Evolutionary conservation across 2,329 filamentous ascomycete species (phyloP).

Genomic region (Phialemoniopsis sp.): DNA sequence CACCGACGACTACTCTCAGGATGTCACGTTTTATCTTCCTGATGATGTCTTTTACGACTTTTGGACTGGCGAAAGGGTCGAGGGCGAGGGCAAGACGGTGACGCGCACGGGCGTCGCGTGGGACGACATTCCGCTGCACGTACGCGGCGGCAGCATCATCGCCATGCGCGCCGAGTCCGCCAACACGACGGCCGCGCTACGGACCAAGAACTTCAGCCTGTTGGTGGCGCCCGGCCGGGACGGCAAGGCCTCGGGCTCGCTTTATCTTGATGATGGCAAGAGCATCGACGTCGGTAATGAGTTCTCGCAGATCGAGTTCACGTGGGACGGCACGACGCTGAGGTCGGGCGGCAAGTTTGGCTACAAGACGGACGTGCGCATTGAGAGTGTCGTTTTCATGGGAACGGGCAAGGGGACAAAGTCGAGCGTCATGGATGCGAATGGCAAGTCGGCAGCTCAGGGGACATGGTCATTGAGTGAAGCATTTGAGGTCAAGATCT

Average conservation of each 20-base stretch:
- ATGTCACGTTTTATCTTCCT: slow-evolving; percentile 12
- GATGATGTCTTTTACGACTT: slow-evolving; percentile 67
- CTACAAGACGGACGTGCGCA: too few species aligned
- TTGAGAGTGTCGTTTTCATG: too few species aligned
- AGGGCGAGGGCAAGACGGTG: slow-evolving; percentile 28
- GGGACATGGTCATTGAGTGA: too few species aligned
- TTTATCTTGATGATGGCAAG: slow-evolving; percentile 76
- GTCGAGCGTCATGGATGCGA: too few species aligned
- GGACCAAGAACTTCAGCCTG: slow-evolving; percentile 63
- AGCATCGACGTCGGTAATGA: slow-evolving; percentile 35
- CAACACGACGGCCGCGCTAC: slow-evolving; percentile 55
- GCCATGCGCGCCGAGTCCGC: slow-evolving; percentile 62
- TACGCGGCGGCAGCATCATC: slow-evolving; percentile 65
- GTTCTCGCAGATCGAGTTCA: too few species aligned
- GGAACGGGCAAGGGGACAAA: too few species aligned
- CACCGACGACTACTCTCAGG: slow-evolving; percentile 10
- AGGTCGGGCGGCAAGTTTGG: too few species aligned
- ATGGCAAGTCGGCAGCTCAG: too few species aligned
- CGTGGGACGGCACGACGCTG: too few species aligned
- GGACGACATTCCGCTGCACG: slow-evolving; percentile 67
- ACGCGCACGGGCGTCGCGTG: slow-evolving; percentile 38
- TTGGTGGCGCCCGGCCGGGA: slow-evolving; percentile 54
- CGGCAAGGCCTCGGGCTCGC: slow-evolving; percentile 52
- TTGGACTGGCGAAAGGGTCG: slow-evolving; percentile 52
- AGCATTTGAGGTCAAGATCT: too few species aligned